A percentile compares a stretch with the other conserved stretches of the same genome.
Conservation (phyloP, 1,139 yeast species). For the Kodamaea sp. region DNA sequence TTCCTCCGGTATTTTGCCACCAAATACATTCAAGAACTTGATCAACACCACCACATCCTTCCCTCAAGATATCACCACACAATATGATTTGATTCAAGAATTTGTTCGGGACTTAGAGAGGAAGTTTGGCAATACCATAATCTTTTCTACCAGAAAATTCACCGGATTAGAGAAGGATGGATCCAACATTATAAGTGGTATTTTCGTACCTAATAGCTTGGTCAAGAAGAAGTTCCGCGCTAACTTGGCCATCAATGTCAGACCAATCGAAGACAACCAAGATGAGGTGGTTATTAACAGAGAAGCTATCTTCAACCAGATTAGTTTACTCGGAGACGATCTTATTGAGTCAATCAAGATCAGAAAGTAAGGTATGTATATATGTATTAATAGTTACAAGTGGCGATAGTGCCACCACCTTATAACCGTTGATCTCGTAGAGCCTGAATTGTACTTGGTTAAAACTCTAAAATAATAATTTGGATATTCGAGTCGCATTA, state of each 20-base stretch:
- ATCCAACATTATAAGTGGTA: constrained; percentile 68
- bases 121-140: constrained; percentile 55
- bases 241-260: constrained; percentile 72
- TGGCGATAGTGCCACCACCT: no score
- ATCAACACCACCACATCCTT: constrained; percentile 38
- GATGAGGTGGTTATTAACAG: constrained; percentile 68
- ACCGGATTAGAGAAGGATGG: constrained; percentile 52
- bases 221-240: constrained; percentile 71
- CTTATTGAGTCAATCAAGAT: constrained; percentile 38
- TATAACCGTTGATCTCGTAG: no score
- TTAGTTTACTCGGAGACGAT: constrained; percentile 76
- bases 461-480: no score
- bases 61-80: constrained; percentile 47
- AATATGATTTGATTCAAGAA: constrained; percentile 58
- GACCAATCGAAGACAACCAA: constrained; percentile 51
- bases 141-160: constrained; percentile 61
- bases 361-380: constrained; percentile 19
- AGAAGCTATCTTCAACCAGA: constrained; percentile 73
- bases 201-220: constrained; percentile 68
- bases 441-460: no score
- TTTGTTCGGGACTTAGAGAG: constrained; percentile 56
- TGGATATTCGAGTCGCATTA: no score
- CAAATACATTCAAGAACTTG: constrained; percentile 66
- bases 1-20: constrained; percentile 58
- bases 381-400: constrained; percentile 11